Evolutionary conservation across 2,329 filamentous ascomycete genomes (phyloP).

Genomic region (Fusarium continuum): DNA sequence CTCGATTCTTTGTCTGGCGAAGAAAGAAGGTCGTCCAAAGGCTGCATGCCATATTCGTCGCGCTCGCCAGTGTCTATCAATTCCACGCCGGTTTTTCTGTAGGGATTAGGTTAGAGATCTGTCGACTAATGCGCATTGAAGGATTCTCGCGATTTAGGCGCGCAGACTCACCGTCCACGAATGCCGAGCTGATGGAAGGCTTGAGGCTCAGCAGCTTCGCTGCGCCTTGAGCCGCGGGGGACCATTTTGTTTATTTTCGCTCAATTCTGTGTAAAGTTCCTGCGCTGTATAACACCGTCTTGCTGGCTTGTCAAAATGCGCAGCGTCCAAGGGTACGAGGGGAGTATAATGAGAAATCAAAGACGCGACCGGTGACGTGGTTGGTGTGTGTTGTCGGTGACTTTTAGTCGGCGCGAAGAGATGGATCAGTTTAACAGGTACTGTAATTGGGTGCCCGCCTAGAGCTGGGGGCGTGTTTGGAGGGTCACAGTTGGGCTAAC

Average conservation of each 20-base stretch:
- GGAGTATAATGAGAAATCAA: constrained; percentile 20
- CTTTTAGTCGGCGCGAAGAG: constrained; percentile 26
- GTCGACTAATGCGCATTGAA: background rate
- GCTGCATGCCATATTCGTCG: constrained; percentile 93
- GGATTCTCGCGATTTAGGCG: background rate
- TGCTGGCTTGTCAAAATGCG: background rate
- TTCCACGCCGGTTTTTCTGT: constrained; percentile 88
- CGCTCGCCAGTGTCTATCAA: constrained; percentile 80
- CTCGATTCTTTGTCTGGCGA: constrained; percentile 72
- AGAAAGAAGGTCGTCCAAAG: constrained; percentile 86
- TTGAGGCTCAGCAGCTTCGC: constrained; percentile 45
- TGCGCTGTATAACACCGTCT: background rate
- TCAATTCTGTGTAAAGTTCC: background rate
- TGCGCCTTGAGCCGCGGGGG: constrained; percentile 45
- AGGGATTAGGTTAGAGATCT: constrained; percentile 8
- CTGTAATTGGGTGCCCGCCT: constrained; percentile 18
- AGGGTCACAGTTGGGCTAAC: constrained; percentile 5
- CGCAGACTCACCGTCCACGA: constrained; percentile 50
- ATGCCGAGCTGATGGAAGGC: constrained; percentile 49
- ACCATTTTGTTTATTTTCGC: constrained; percentile 43
- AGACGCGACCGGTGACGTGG: constrained; percentile 39
- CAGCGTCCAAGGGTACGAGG: background rate
- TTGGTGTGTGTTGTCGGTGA: constrained; percentile 33
- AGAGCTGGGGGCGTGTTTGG: constrained; percentile 33
- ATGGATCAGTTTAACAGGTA: background rate